A percentile compares a stretch with the other conserved stretches of the same genome.
Conservation (phyloP, 2,329 filamentous ascomycete genomes). For the Hypoxylon sp. region DNA sequence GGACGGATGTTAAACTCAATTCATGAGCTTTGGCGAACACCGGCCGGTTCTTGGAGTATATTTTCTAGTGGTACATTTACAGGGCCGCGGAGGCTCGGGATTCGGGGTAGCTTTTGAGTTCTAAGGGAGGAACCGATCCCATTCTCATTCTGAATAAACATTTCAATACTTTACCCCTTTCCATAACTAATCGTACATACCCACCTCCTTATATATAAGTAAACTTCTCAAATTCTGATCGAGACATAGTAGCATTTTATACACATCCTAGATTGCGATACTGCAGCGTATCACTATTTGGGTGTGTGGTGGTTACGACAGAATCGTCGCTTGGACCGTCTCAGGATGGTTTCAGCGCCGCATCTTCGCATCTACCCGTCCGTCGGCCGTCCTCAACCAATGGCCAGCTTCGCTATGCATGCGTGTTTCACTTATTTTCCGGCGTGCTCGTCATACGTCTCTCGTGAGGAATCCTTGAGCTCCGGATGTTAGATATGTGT, state of each 20-base stretch:
- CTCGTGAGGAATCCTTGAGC: conserved; percentile 7
- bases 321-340: conserved; percentile 36
- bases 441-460: conserved; percentile 8
- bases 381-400: conserved; percentile 17
- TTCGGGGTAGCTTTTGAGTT: no score
- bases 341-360: conserved; percentile 49
- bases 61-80: no score
- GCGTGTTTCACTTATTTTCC: conserved; percentile 35
- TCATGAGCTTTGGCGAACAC: neutral
- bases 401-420: conserved; percentile 10
- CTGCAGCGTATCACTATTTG: neutral
- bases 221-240: neutral
- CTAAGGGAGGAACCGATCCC: no score
- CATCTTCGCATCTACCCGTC: conserved; percentile 18
- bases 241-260: neutral
- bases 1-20: neutral
- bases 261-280: neutral
- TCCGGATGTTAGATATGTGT: conserved; percentile 2
- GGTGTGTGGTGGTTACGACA: conserved; percentile 14
- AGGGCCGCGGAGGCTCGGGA: no score
- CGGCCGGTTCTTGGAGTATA: neutral
- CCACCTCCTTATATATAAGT: neutral
- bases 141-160: no score
- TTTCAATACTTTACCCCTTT: no score
- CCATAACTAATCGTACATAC: neutral